phyloP scores from a whole-genome alignment of 805 yeast species.

The Sugiyamaella marilandica region DNA sequence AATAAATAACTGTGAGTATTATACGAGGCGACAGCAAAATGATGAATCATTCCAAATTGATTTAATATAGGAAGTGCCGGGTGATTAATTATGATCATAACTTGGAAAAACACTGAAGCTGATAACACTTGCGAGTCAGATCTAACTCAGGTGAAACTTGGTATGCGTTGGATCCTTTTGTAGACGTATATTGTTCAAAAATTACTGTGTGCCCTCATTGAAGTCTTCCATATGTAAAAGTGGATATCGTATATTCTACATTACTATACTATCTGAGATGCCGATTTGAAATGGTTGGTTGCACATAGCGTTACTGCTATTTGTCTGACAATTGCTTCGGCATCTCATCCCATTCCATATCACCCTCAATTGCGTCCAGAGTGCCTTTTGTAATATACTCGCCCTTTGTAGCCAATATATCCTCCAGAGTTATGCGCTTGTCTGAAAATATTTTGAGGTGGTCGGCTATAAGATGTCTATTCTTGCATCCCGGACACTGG shows the following conservation, averaged over 20 bases:
- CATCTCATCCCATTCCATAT: conserved; percentile 30
- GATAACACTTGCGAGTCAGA: not conserved
- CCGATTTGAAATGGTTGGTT: not conserved
- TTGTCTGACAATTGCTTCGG: conserved; percentile 12
- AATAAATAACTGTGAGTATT: not conserved
- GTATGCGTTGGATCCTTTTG: no score
- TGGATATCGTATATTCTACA: no score
- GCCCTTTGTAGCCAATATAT: conserved; percentile 70
- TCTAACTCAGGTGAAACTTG: no score
- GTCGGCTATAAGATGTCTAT: conserved; percentile 88
- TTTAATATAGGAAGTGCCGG: conserved; percentile 34
- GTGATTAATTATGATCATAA: conserved; percentile 30
- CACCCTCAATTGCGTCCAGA: conserved; percentile 41
- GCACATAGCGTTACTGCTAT: not conserved
- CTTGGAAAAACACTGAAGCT: conserved; percentile 25
- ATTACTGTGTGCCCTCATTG: no score
- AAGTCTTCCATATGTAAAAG: no score
- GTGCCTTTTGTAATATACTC: conserved; percentile 62
- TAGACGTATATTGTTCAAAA: no score
- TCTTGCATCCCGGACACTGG: conserved; percentile 87
- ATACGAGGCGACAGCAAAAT: conserved; percentile 2
- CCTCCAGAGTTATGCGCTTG: conserved; percentile 68
- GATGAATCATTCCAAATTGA: conserved; percentile 20
- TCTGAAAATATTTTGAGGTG: conserved; percentile 81
- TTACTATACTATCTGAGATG: not conserved